Conservation (phyloP, 2,329 filamentous ascomycete genomes). For the Graphium sp. region DNA sequence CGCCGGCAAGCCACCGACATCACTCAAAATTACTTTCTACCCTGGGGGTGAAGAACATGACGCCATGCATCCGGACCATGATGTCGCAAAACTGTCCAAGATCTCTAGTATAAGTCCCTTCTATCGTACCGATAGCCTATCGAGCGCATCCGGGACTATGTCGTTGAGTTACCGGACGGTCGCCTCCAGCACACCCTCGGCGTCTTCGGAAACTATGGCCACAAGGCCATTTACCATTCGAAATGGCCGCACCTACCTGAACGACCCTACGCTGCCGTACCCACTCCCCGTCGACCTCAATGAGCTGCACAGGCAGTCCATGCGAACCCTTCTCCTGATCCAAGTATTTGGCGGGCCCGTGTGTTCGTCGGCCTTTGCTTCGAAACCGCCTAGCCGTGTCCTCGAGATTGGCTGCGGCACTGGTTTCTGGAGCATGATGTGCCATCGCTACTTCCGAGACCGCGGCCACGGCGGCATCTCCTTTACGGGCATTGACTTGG, state of each 20-base stretch:
- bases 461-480: conserved; percentile 52
- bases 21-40: conserved; percentile 4
- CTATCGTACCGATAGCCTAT: conserved; percentile 26
- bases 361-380: conserved; percentile 50
- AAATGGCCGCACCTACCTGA: conserved; percentile 70
- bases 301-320: conserved; percentile 74
- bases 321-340: conserved; percentile 67
- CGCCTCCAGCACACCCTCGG: conserved; percentile 20
- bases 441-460: conserved; percentile 60
- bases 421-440: conserved; percentile 80
- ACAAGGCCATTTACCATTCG: conserved; percentile 47
- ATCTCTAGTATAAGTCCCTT: conserved; percentile 16
- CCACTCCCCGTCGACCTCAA: conserved; percentile 78
- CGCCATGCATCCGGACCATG: conserved; percentile 14
- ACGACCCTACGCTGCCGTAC: conserved; percentile 56
- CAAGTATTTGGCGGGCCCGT: conserved; percentile 69
- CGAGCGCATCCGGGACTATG: conserved; percentile 25
- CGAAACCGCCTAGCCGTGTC: conserved; percentile 57
- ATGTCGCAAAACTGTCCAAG: conserved; percentile 12
- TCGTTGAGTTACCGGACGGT: conserved; percentile 26
- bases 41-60: conserved; percentile 17
- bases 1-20: conserved; percentile 5
- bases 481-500: conserved; percentile 73
- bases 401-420: conserved; percentile 80
- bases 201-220: conserved; percentile 21